These are phyloP conservation scores for Myrica gale DNA, from an alignment of 306 rosid species.

Conservation along the genomic window DNA sequence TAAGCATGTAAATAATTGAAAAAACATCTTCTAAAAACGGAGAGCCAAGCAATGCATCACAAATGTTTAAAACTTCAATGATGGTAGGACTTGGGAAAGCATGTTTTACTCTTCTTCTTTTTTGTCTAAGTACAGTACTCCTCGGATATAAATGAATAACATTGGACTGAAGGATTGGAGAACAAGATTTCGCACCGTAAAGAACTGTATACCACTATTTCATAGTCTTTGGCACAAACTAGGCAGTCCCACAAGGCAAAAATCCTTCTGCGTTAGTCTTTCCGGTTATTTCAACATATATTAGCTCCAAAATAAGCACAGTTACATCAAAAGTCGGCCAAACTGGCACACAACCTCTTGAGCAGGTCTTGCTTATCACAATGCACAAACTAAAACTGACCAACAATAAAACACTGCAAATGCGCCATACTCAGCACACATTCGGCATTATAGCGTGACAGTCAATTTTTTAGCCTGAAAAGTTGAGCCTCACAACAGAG, in stretches of 20 bases:
- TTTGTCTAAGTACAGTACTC: background rate
- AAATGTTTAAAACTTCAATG: background rate
- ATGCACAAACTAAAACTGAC: background rate
- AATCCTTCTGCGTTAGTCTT: background rate
- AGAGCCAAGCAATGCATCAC: background rate
- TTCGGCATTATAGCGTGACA: background rate
- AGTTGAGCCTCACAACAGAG: background rate
- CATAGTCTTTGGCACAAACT: background rate
- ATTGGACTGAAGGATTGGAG: background rate
- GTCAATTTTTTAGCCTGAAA: background rate
- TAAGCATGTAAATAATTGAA: background rate
- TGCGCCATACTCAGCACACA: background rate
- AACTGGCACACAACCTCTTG: background rate
- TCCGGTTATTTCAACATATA: background rate
- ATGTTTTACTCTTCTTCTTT: background rate
- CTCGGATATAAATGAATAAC: background rate
- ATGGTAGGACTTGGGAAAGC: background rate
- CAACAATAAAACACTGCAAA: background rate
- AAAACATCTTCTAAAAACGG: background rate
- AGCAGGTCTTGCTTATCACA: background rate
- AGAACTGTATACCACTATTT: background rate
- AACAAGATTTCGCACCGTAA: background rate
- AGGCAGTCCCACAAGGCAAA: background rate
- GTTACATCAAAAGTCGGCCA: background rate
- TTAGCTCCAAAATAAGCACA: background rate